phyloP scores from a whole-genome alignment of 768 basidiomycete genomes.

The Podaxis carcinomalis region DNA sequence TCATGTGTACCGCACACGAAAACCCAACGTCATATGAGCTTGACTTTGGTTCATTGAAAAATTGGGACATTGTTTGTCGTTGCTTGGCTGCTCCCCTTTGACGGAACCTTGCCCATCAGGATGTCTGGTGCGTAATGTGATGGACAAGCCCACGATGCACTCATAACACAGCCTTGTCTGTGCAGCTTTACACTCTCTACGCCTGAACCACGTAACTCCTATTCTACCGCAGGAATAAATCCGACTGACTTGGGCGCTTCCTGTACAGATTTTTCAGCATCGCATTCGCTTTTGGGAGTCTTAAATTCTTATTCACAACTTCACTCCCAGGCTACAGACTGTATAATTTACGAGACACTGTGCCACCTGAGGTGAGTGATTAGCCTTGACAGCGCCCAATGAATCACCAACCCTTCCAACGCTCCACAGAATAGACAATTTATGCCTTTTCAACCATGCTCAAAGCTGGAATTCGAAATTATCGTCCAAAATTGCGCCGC shows the following conservation, averaged over 20 bases:
- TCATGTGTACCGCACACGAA: neutral
- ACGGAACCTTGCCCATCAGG: neutral
- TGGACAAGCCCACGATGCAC: conserved; percentile 4
- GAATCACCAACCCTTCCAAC: neutral
- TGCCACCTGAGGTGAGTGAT: neutral
- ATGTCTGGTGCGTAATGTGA: neutral
- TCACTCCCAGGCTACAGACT: neutral
- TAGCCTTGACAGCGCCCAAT: neutral
- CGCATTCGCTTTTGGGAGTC: neutral
- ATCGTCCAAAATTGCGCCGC: neutral
- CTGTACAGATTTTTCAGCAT: neutral
- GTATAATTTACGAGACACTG: neutral
- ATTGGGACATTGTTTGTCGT: neutral
- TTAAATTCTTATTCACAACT: neutral
- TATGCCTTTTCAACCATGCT: neutral
- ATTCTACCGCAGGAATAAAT: neutral
- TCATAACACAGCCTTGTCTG: conserved; percentile 1
- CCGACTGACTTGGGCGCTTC: neutral
- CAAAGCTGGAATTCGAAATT: neutral
- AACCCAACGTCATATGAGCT: no score
- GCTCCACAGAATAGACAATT: neutral
- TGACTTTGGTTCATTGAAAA: neutral
- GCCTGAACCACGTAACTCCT: neutral
- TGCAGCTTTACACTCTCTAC: neutral
- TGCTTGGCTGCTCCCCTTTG: neutral